Conservation (phyloP, 768 basidiomycete genomes). For the Boletus tylopilopsis region DNA sequence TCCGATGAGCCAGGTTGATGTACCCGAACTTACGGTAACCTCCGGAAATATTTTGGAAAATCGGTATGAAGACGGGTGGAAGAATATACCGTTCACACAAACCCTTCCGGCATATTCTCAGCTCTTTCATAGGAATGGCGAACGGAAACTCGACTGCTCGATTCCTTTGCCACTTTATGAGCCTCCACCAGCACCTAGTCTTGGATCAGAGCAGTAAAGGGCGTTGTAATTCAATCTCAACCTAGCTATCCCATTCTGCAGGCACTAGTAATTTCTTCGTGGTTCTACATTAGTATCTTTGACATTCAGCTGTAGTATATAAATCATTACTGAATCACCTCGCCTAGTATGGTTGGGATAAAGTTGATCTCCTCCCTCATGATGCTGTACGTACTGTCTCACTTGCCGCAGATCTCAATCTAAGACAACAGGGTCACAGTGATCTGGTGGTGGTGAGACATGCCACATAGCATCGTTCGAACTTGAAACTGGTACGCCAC, state of each 20-base stretch:
- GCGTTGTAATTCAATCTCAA: not conserved
- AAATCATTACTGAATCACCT: too few relatives aligned
- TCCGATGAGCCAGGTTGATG: conserved; percentile 50
- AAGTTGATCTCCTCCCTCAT: not conserved
- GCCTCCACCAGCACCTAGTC: conserved; percentile 26
- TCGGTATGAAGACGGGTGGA: conserved; percentile 9
- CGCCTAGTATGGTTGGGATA: too few relatives aligned
- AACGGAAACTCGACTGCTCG: conserved; percentile 66
- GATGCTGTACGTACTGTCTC: not conserved
- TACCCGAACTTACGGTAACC: conserved; percentile 23
- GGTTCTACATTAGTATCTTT: not conserved
- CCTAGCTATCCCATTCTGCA: not conserved
- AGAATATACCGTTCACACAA: conserved; percentile 20
- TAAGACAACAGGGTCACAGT: conserved; percentile 7
- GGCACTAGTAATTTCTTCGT: not conserved
- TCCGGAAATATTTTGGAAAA: not conserved
- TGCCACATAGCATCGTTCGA: not conserved
- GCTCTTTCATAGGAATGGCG: conserved; percentile 70
- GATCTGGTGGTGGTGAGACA: not conserved
- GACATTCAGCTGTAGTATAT: not conserved
- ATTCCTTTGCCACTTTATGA: conserved; percentile 61
- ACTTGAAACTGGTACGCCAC: not conserved
- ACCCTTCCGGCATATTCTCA: conserved; percentile 74
- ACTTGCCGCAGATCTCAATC: not conserved
- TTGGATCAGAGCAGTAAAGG: conserved; percentile 5